Evolutionary conservation across 768 basidiomycete genomes (phyloP), one percentile per base, ranked within the genome.

Genomic region (Boletus bicolor): DNA sequence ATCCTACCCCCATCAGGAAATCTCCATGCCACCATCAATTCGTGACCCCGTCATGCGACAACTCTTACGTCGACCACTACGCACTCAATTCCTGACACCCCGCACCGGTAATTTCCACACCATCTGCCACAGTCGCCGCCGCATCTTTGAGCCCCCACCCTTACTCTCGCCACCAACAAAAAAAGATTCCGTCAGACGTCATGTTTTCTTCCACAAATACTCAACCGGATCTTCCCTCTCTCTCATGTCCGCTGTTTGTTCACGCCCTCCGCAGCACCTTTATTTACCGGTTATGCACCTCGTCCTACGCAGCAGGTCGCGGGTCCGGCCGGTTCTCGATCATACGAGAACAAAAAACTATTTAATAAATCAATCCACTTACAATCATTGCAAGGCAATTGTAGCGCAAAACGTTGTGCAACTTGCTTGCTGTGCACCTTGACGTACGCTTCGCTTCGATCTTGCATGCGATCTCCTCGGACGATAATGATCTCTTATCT

Each of bases 391-490:
- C 10, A n/a, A 34, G 48, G 43, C 51, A 36, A 42, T 38, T 32
- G 28, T 37, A 59, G 41, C 57, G 5, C 58, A 39, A 39, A 34
- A 44, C n/a, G 45, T 39, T 28, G 9, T 51, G 5, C 49, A 17
- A 39, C n/a, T 42, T 28, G 37, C 36, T 43, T 54, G 49, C 55
- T 62, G 60, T 57, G 57, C 21, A 24, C 21, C 55, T 49, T 65
- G 51, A 59, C 63, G 55, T 65, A 56, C 30, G 28, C 51, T 48
- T 53, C 37, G 7, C 10, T 19, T 19, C 4, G 28, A 36, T 42
- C 38, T 41, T 17, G 21, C 15, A 32, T 24, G 47, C 57, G 51
- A 67, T 64, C 67, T 64, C 67, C 66, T 67, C 66, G 66, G 66
- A 57, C 35, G 30, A 46, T 58, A 54, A 49, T 47, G 12, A 19